phyloP scores from a whole-genome alignment of 1,139 yeast genomes.

The Saccharomyces pastorianus region DNA sequence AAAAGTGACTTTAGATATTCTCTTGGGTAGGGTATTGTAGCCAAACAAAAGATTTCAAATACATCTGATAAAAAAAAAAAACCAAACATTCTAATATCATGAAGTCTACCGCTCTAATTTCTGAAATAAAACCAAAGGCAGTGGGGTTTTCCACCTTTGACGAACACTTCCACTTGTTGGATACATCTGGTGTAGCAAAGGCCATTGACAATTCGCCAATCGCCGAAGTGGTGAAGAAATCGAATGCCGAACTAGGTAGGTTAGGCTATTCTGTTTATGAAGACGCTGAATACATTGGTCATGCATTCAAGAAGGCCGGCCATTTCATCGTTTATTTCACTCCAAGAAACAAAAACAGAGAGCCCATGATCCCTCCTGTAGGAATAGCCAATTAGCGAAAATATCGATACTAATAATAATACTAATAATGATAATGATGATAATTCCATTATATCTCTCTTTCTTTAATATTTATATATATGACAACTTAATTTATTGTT shows the following conservation, averaged over 20 bases:
- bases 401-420: too few relatives aligned
- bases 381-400: not conserved
- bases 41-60: not conserved
- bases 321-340: constrained; percentile 25
- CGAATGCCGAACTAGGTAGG: constrained; percentile 20
- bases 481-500: not conserved
- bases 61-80: not conserved
- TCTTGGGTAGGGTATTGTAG: not conserved
- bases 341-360: not conserved
- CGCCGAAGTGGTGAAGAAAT: constrained; percentile 18
- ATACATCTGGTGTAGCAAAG: constrained; percentile 28
- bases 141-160: constrained; percentile 29
- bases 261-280: constrained; percentile 24
- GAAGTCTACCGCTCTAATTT: not conserved
- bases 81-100: not conserved
- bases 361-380: not conserved
- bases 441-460: not conserved
- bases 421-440: not conserved
- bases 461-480: not conserved
- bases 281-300: constrained; percentile 19
- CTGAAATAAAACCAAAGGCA: constrained; percentile 17
- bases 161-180: constrained; percentile 25
- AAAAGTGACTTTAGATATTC: not conserved
- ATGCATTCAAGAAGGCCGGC: constrained; percentile 22
- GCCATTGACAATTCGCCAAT: constrained; percentile 16